A percentile compares a stretch with the other conserved stretches of the same genome.
These are phyloP conservation scores for Geranium incanum DNA, from an alignment of 441 rosid species.

Conservation along the genomic window DNA sequence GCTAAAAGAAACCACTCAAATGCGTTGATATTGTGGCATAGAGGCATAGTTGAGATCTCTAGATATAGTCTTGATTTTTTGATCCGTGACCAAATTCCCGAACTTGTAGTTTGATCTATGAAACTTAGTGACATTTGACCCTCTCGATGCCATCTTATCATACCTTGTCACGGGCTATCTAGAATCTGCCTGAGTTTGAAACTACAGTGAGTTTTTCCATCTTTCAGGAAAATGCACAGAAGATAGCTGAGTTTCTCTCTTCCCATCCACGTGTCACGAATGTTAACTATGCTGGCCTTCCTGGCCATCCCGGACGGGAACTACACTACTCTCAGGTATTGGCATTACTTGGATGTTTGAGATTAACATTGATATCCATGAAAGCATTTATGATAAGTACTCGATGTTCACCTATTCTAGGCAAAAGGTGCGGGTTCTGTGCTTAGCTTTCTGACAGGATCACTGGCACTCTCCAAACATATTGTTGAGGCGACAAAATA, in stretches of 20 bases:
- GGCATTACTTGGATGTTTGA: neutral
- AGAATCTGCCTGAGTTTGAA: neutral
- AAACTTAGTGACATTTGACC: neutral
- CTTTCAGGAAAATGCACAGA: conserved; percentile 71
- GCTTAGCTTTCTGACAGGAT: conserved; percentile 81
- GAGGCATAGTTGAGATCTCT: neutral
- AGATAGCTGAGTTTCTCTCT: conserved; percentile 72
- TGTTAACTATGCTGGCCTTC: conserved; percentile 82
- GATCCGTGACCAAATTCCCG: neutral
- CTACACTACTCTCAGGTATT: conserved; percentile 84
- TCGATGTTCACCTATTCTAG: conserved; percentile 32
- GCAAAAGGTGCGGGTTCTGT: conserved; percentile 89
- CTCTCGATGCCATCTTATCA: neutral
- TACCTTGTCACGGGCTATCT: neutral
- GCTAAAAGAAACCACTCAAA: neutral
- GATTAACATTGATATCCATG: neutral
- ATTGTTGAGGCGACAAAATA: conserved; percentile 71
- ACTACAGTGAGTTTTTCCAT: neutral
- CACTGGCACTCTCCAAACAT: conserved; percentile 71
- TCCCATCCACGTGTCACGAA: conserved; percentile 73
- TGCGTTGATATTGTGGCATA: neutral
- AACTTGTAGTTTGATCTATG: neutral
- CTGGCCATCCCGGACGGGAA: conserved; percentile 70
- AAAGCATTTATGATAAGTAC: neutral
- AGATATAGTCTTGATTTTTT: neutral